Evolutionary conservation across 805 yeast genomes (phyloP).

Genomic region (Saccharomycopsis selenospora): DNA sequence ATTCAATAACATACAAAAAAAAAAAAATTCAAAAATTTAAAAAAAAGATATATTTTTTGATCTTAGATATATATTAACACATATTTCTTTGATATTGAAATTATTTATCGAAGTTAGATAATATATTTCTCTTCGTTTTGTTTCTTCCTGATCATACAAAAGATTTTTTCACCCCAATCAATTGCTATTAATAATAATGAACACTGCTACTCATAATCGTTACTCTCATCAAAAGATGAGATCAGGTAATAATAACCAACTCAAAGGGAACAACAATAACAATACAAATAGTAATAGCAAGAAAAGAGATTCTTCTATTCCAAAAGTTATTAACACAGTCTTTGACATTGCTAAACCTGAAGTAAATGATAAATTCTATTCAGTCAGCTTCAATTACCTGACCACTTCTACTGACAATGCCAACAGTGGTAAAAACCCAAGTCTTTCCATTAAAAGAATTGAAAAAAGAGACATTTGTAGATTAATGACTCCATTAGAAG

Average conservation of each 20-base stretch:
- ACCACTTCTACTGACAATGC: too few species aligned
- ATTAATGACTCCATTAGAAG: slow-evolving; percentile 14
- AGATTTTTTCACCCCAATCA: too few species aligned
- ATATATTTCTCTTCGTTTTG: too few species aligned
- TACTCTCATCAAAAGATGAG: slow-evolving; percentile 1
- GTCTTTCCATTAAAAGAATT: slow-evolving; percentile 12
- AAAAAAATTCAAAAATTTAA: too few species aligned
- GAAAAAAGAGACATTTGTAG: slow-evolving; percentile 12
- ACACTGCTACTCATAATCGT: background rate
- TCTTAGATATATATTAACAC: too few species aligned
- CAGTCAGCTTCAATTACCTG: background rate
- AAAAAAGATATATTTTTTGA: too few species aligned
- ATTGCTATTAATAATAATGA: too few species aligned
- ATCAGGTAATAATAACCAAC: background rate
- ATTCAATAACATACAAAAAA: too few species aligned
- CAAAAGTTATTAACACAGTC: slow-evolving; percentile 5
- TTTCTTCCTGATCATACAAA: too few species aligned
- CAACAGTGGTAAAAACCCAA: background rate
- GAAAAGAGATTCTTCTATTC: background rate
- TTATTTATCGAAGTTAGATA: too few species aligned
- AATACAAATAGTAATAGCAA: background rate
- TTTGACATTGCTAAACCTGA: slow-evolving; percentile 12
- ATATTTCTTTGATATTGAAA: too few species aligned
- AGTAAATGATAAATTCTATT: slow-evolving; percentile 15
- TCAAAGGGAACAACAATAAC: background rate